Evolutionary conservation across 805 yeast species (phyloP).

Genomic region (Ogataea paraovalis): DNA sequence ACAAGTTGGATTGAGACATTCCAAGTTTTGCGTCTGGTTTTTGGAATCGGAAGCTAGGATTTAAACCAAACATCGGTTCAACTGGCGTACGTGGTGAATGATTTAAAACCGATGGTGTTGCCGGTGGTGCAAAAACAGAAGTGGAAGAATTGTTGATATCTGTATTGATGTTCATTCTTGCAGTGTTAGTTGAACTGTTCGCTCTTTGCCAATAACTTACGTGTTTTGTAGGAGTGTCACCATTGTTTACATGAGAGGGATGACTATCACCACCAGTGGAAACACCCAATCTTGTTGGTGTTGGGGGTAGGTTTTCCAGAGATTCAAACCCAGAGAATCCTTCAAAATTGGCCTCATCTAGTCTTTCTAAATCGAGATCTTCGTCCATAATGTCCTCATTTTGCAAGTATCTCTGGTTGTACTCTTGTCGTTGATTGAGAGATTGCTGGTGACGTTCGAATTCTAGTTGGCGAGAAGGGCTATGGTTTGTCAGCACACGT

Average conservation of each 20-base stretch:
- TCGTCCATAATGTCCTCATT: conserved; percentile 23
- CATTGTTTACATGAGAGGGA: not conserved
- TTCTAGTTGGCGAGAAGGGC: not conserved
- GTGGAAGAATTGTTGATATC: not conserved
- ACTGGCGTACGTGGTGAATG: conserved; percentile 29
- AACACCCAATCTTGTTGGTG: conserved; percentile 37
- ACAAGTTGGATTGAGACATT: conserved; percentile 4
- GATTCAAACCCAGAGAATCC: conserved; percentile 22
- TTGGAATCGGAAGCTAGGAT: conserved; percentile 6
- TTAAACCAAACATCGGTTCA: conserved; percentile 18
- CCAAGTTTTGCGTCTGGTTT: conserved; percentile 5
- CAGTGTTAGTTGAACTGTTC: conserved; percentile 13
- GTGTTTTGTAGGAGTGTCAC: conserved; percentile 18
- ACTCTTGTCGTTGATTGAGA: not conserved
- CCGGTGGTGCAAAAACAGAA: conserved; percentile 17
- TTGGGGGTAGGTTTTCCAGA: conserved; percentile 34
- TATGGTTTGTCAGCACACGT: not conserved
- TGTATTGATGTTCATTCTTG: conserved; percentile 4
- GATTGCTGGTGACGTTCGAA: not conserved
- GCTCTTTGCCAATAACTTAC: conserved; percentile 22
- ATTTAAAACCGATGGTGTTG: conserved; percentile 4
- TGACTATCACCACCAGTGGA: not conserved
- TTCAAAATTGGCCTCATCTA: conserved; percentile 26
- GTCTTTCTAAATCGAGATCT: conserved; percentile 24
- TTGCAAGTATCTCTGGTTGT: not conserved